Percentiles rank a stretch among this genome's conserved stretches.
Conservation (phyloP, 2,329 filamentous ascomycete genomes). For the Botryosphaeria dothidea region DNA sequence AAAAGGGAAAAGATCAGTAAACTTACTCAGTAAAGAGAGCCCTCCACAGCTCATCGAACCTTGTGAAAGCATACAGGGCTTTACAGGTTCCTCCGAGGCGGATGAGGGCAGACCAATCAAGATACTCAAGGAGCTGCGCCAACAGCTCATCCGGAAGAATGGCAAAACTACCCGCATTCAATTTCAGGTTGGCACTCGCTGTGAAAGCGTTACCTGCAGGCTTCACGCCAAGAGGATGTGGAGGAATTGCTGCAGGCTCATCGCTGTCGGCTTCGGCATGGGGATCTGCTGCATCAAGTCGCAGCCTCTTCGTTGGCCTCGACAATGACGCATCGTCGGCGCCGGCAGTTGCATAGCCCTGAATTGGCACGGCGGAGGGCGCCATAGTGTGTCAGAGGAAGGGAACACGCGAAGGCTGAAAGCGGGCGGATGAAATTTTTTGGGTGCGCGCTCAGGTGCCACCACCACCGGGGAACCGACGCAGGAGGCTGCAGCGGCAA, state of each 20-base stretch:
- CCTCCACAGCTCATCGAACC: conserved; percentile 88
- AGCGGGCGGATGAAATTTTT: not conserved
- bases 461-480: not conserved
- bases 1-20: conserved; percentile 5
- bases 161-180: conserved; percentile 65
- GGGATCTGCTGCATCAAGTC: not conserved
- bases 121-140: conserved; percentile 70
- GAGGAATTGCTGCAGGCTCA: conserved; percentile 63
- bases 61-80: conserved; percentile 81
- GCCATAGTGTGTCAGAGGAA: conserved; percentile 11
- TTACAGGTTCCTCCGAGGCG: conserved; percentile 76
- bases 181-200: conserved; percentile 65
- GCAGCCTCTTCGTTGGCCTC: conserved; percentile 20
- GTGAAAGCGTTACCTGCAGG: conserved; percentile 83
- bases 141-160: conserved; percentile 79
- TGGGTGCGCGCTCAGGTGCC: not conserved
- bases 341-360: conserved; percentile 11
- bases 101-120: conserved; percentile 65
- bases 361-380: conserved; percentile 20
- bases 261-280: conserved; percentile 25
- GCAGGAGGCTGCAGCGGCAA: conserved; percentile 4
- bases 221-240: conserved; percentile 81
- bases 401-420: not conserved
- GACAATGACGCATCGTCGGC: conserved; percentile 2
- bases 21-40: conserved; percentile 74